Conservation (phyloP, 2,329 filamentous ascomycete genomes). For the Didymella pinodella region DNA sequence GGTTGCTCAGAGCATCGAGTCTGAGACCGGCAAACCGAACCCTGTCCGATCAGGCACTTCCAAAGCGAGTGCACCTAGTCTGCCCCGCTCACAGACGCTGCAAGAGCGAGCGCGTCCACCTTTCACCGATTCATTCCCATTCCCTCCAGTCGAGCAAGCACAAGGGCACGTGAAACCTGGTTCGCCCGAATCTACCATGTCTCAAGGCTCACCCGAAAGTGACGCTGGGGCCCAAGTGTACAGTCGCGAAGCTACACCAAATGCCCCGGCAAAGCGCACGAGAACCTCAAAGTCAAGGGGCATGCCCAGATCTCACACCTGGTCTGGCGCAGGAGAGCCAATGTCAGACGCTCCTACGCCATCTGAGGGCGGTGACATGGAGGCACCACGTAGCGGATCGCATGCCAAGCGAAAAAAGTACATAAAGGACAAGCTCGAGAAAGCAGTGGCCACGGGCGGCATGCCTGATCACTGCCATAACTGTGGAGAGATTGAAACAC, state of each 20-base stretch:
- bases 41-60: neutral
- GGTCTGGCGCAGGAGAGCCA: slow-evolving; percentile 46
- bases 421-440: slow-evolving; percentile 64
- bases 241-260: slow-evolving; percentile 38
- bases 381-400: slow-evolving; percentile 55
- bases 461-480: slow-evolving; percentile 91
- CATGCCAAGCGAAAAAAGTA: slow-evolving; percentile 72
- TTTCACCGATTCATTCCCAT: slow-evolving; percentile 14
- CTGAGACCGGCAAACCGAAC: slow-evolving; percentile 22
- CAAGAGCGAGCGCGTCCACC: slow-evolving; percentile 10
- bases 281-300: slow-evolving; percentile 38
- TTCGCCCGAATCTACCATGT: slow-evolving; percentile 31
- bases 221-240: slow-evolving; percentile 30
- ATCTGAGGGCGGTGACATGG: slow-evolving; percentile 24
- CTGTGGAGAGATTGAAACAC: slow-evolving; percentile 93
- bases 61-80: neutral
- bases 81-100: slow-evolving; percentile 7
- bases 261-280: slow-evolving; percentile 25
- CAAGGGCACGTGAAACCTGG: slow-evolving; percentile 24
- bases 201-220: slow-evolving; percentile 30
- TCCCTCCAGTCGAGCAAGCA: slow-evolving; percentile 10
- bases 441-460: slow-evolving; percentile 75
- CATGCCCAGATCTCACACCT: slow-evolving; percentile 49
- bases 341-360: slow-evolving; percentile 45
- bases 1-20: slow-evolving; percentile 34